A percentile compares a stretch with the other conserved stretches of the same genome.
These are phyloP conservation scores for Funneliformis caledonium DNA, from an alignment of 371 early-diverging fungal genomes.

Conservation along the genomic window DNA sequence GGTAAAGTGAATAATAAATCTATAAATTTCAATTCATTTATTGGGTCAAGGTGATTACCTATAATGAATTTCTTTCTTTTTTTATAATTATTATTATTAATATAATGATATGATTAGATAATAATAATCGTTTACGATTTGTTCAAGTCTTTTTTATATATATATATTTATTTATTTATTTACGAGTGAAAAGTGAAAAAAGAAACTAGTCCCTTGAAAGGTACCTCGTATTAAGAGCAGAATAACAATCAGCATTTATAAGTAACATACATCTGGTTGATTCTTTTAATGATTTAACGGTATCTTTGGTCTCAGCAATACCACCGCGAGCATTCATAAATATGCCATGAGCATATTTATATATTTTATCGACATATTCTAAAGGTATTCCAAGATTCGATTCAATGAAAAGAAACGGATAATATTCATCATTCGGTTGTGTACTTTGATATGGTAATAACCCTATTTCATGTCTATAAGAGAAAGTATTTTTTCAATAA, in stretches of 20 bases:
- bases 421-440: neutral
- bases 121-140: neutral
- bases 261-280: slow-evolving; percentile 20
- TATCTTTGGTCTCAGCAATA: neutral
- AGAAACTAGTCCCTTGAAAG: neutral
- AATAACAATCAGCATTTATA: slow-evolving; percentile 23
- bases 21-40: slow-evolving; percentile 11
- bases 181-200: neutral
- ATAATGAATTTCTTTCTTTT: slow-evolving; percentile 24
- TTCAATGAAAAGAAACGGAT: slow-evolving; percentile 18
- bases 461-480: slow-evolving; percentile 10
- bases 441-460: slow-evolving; percentile 25
- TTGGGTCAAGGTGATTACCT: slow-evolving; percentile 5
- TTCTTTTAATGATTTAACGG: neutral
- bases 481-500: neutral
- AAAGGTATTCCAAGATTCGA: slow-evolving; percentile 27
- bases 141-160: neutral
- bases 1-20: slow-evolving; percentile 29
- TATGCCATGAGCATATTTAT: slow-evolving; percentile 25
- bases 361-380: slow-evolving; percentile 11
- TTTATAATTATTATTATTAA: neutral
- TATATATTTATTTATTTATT: neutral
- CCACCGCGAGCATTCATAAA: slow-evolving; percentile 4
- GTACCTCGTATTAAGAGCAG: slow-evolving; percentile 26
- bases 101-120: neutral